Evolutionary conservation across 352 stramenopile genomes (phyloP).

Genomic region (Blastocystis sp.): DNA sequence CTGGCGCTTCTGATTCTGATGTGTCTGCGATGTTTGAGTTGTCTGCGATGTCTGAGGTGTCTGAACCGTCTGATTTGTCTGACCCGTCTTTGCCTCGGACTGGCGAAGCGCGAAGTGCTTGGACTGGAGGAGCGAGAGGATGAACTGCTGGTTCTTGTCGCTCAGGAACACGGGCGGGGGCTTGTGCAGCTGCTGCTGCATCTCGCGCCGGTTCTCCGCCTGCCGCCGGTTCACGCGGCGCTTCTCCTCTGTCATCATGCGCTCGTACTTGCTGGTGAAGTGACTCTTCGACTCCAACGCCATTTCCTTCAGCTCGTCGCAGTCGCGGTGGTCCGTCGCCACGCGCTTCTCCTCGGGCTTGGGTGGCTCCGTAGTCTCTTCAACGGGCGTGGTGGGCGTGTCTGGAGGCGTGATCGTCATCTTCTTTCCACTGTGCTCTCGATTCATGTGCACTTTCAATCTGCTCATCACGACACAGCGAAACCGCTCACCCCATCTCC

Average conservation of each 20-base stretch:
- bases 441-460: conserved; percentile 75
- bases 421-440: conserved; percentile 74
- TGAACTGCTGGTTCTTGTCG: conserved; percentile 72
- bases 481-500: conserved; percentile 50
- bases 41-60: too few relatives aligned
- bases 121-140: background rate
- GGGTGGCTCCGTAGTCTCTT: background rate
- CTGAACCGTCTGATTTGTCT: too few relatives aligned
- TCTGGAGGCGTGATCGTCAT: conserved; percentile 1
- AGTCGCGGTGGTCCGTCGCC: conserved; percentile 17
- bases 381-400: background rate
- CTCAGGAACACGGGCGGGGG: conserved; percentile 74
- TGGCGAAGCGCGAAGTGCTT: background rate
- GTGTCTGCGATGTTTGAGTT: too few relatives aligned
- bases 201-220: conserved; percentile 42
- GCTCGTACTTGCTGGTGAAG: conserved; percentile 76
- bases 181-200: conserved; percentile 71
- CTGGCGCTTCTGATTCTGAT: background rate
- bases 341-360: background rate
- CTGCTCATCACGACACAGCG: background rate
- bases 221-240: conserved; percentile 6
- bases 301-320: conserved; percentile 45
- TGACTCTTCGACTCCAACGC: conserved; percentile 51
- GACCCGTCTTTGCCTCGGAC: background rate
- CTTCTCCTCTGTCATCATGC: conserved; percentile 74